Percentiles rank a stretch among this genome's conserved stretches.
Evolutionary conservation across 352 stramenopile genomes (phyloP).

Genomic region (Globisporangium viniferum): DNA sequence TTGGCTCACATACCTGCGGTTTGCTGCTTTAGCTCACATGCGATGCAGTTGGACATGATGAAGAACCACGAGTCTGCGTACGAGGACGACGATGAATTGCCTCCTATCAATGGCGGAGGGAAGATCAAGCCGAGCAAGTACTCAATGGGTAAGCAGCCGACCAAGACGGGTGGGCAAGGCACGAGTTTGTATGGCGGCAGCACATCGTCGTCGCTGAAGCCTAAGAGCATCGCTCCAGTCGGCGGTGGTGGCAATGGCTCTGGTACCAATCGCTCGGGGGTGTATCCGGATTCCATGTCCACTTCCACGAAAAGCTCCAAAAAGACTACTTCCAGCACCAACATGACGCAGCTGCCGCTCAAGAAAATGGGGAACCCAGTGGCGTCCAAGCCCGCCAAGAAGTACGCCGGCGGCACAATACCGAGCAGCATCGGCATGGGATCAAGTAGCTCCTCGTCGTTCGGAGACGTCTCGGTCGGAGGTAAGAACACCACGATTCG

Average conservation of each 20-base stretch:
- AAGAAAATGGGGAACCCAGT: constrained; percentile 22
- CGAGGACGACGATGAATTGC: constrained; percentile 9
- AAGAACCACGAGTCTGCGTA: constrained; percentile 8
- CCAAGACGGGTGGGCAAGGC: constrained; percentile 7
- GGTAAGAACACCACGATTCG: not conserved
- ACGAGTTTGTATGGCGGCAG: constrained; percentile 19
- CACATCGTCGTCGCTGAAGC: constrained; percentile 23
- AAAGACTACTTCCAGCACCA: not conserved
- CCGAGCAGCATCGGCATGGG: constrained; percentile 10
- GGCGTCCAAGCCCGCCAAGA: constrained; percentile 19
- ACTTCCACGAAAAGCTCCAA: constrained; percentile 1
- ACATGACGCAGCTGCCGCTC: constrained; percentile 21
- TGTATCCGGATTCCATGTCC: constrained; percentile 24
- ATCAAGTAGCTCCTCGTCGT: constrained; percentile 13
- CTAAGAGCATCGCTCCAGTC: constrained; percentile 19
- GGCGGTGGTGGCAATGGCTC: constrained; percentile 21
- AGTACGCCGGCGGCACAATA: constrained; percentile 9
- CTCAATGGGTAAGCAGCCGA: constrained; percentile 26
- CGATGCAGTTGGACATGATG: constrained; percentile 5
- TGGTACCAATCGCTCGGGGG: constrained; percentile 28
- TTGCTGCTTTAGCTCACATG: constrained; percentile 2
- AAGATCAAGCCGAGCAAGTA: constrained; percentile 28
- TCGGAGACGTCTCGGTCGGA: constrained; percentile 6
- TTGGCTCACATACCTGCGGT: not conserved
- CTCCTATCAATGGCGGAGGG: constrained; percentile 9